Evolutionary conservation across 768 basidiomycete species (phyloP), one percentile per base, ranked within the genome.

Genomic region (Termitomyces sp.): DNA sequence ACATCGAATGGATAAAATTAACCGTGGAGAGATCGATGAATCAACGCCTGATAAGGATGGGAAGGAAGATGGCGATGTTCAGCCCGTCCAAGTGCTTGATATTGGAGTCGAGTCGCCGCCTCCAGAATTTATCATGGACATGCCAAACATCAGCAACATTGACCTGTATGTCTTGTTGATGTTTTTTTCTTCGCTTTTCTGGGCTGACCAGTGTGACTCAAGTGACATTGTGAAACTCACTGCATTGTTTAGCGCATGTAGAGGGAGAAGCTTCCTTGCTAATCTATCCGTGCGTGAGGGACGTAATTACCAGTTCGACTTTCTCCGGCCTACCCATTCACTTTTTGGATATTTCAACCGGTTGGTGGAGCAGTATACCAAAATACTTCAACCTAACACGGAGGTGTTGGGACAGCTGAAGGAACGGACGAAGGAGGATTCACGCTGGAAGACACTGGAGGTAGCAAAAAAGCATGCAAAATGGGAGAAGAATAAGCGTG

Each of bases 251-350:
- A 93, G 95, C 30, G 97, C 97, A 36, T 88, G 91, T 12, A 85
- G 93, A 47, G 97, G 97, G 2, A 86, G 89, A 49, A 78, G 79
- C 42, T 99, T 98, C 75, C 83, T 98, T 13, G 85, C 87, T 8
- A 81, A 87, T 4, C 85, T 99, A 27, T 94, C 95, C 7, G 79
- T 85, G 27, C 84, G 87, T 41, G 97, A 99, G 76, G 93, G 93
- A 9, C 86, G 92, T 46, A 98, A 98, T 73, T 95, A 92, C 70
- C 95, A 98, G 67, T 99, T 99, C 69, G 97, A 98, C 69, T 99
- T 99, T 71, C 81, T 99, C 52, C 85, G 94, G 45, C 97, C 96
- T 11, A 93, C 87, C 2, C 96, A 98, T 70, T 97, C 96, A 6
- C 86, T 99, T 36, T 98, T 95, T 67, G 89, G 91, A 44, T 95